phyloP scores from a whole-genome alignment of 768 basidiomycete species.

The Podaxis sp. region DNA sequence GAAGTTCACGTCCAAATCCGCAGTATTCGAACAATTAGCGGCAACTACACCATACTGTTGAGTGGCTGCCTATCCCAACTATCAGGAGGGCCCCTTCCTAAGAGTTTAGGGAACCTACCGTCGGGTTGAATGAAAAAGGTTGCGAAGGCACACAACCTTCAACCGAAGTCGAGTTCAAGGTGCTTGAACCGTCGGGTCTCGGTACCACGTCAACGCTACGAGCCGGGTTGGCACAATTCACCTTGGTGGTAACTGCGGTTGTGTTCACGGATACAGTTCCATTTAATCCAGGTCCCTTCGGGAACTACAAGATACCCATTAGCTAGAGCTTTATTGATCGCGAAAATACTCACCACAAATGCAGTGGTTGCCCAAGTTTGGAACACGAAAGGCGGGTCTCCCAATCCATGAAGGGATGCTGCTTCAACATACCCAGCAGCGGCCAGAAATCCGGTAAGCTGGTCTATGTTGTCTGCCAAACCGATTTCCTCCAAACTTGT shows the following conservation, averaged over 20 bases:
- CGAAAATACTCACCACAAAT: constrained; percentile 36
- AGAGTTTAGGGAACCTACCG: constrained; percentile 17
- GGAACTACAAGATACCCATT: constrained; percentile 30
- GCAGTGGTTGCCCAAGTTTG: constrained; percentile 49
- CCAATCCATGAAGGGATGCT: constrained; percentile 37
- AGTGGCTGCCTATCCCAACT: constrained; percentile 24
- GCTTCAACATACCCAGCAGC: constrained; percentile 54
- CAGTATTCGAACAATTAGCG: constrained; percentile 29
- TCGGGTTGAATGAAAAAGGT: constrained; percentile 32
- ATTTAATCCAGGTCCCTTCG: constrained; percentile 39
- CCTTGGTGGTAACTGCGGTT: constrained; percentile 41
- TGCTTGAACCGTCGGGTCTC: constrained; percentile 17
- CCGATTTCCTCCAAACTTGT: constrained; percentile 38
- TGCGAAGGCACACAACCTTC: constrained; percentile 38
- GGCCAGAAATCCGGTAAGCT: constrained; percentile 52
- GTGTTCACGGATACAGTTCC: constrained; percentile 50
- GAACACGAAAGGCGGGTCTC: constrained; percentile 55
- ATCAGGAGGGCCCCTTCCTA: neutral
- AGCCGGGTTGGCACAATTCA: constrained; percentile 42
- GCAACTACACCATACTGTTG: constrained; percentile 47
- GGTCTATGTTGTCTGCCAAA: constrained; percentile 36
- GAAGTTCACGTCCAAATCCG: constrained; percentile 24
- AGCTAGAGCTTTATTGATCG: neutral
- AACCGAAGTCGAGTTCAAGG: constrained; percentile 39
- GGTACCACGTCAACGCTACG: constrained; percentile 17